Percentiles rank a stretch among this genome's conserved stretches.
Evolutionary conservation across 305 asterid species (phyloP).

Genomic region (Coffea humblotiana): DNA sequence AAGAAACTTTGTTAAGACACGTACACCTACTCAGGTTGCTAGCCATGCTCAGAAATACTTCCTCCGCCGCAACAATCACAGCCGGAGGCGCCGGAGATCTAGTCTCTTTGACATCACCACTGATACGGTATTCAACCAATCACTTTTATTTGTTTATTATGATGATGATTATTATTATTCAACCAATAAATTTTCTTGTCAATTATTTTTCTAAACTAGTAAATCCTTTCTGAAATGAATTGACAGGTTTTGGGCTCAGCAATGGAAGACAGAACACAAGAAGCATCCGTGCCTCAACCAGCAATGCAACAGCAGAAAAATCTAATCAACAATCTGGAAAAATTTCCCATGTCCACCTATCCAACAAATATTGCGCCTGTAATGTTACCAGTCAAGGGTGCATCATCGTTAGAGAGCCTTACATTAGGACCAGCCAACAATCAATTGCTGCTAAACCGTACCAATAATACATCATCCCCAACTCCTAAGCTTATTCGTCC

Average conservation of each 20-base stretch:
- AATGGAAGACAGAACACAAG: slow-evolving; percentile 45
- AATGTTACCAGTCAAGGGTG: slow-evolving; percentile 23
- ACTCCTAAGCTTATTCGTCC: slow-evolving; percentile 57
- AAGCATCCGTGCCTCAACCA: slow-evolving; percentile 38
- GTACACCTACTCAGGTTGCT: slow-evolving; percentile 97
- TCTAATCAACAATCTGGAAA: slow-evolving; percentile 35
- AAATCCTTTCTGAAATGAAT: not conserved
- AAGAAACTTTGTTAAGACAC: slow-evolving; percentile 80
- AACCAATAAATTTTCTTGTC: not conserved
- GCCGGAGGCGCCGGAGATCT: slow-evolving; percentile 89
- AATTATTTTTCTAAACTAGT: not conserved
- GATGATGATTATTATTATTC: no score
- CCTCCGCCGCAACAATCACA: slow-evolving; percentile 75
- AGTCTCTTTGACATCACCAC: slow-evolving; percentile 94
- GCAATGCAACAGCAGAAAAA: slow-evolving; percentile 34
- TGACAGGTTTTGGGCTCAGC: slow-evolving; percentile 44
- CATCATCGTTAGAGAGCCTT: slow-evolving; percentile 33
- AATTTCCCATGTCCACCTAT: slow-evolving; percentile 39
- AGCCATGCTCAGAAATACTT: slow-evolving; percentile 98
- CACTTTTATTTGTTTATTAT: no score
- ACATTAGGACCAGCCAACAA: slow-evolving; percentile 39
- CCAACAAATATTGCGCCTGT: slow-evolving; percentile 37
- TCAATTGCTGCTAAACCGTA: slow-evolving; percentile 2
- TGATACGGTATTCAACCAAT: slow-evolving; percentile 43
- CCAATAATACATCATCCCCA: not conserved